phyloP scores from a whole-genome alignment of 129 eudicot species.

The Scalesia atractyloides region DNA sequence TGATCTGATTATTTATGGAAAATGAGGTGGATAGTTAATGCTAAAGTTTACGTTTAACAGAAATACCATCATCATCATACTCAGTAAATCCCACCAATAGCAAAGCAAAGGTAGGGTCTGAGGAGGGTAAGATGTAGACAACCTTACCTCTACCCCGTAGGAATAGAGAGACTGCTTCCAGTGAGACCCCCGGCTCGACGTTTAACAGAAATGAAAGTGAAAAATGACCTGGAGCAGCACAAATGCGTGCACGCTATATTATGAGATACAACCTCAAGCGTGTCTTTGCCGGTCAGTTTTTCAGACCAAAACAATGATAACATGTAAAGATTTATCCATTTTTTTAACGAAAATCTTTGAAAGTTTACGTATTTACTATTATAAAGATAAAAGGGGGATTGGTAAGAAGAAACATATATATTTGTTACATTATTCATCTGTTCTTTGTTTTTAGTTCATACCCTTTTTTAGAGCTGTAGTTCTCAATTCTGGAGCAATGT shows the following conservation, averaged over 20 bases:
- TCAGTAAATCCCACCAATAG: no score
- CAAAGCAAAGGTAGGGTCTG: no score
- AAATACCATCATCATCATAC: no score
- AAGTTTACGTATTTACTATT: neutral
- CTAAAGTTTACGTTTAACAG: constrained; percentile 3
- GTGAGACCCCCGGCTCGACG: no score
- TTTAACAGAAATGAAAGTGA: constrained; percentile 27
- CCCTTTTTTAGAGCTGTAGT: constrained; percentile 2
- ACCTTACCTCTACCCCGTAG: no score
- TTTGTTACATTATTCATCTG: constrained; percentile 11
- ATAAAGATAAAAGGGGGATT: constrained; percentile 5
- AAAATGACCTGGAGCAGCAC: constrained; percentile 21
- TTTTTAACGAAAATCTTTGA: neutral
- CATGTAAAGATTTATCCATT: constrained; percentile 2
- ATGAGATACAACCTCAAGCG: constrained; percentile 15
- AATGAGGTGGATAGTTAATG: no score
- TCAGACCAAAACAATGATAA: neutral
- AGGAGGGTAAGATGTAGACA: no score
- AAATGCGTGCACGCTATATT: constrained; percentile 26
- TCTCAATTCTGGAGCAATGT: constrained; percentile 15
- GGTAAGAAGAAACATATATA: constrained; percentile 21
- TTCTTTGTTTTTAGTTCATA: constrained; percentile 9
- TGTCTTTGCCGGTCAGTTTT: constrained; percentile 6
- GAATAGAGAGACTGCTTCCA: no score
- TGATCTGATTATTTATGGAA: no score